Evolutionary conservation across 768 basidiomycete genomes (phyloP), one percentile per base, ranked within the genome.

Genomic region (Macrolepiota albuminosa): DNA sequence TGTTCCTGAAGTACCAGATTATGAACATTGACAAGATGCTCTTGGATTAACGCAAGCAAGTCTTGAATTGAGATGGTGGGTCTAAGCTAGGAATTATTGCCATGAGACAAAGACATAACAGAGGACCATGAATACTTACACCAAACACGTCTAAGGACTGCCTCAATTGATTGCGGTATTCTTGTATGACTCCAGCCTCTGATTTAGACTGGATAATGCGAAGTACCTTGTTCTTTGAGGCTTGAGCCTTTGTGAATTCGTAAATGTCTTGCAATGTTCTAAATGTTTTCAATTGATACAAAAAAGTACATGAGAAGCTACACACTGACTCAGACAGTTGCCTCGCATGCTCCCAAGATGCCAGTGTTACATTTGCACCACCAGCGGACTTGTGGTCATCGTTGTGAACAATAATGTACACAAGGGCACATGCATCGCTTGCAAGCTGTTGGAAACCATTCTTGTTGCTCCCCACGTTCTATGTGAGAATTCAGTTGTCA

Each of bases 391-490:
- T 13, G 18, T 60, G 21, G 6, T 39, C 18, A 3, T 54, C 37
- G 4, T 45, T 50, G 24, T 48, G 31, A 0, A 54, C 39, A 16
- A 59, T 31, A 16, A 58, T 54, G 36, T 62, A 61, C 42, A 64
- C 63, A 3, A 64, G 61, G 2, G 54, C 56, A 54, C 63, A 61
- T 4, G 58, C 61, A 42, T 64, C 58, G 9, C 48, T 14, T 3
- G 58, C 60, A 6, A 64, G 58, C 2, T 46, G 54, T 8, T 53
- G 42, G 43, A 64, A 64, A 16, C 37, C 49, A 37, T 56, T 47
- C 46, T 64, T 61, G 39, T 62, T 62, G 13, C 52, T 54, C 37
- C 57, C 52, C 3, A 58, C 54, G n/a, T 51, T 48, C 63, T 64
- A 39, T 40, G 21, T 21, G 10, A 47, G 4, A 4, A 2, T 29